Evolutionary conservation across 2,329 filamentous ascomycete genomes (phyloP), one percentile per base, ranked within the genome.

Genomic region (Penicillium vulpinum): DNA sequence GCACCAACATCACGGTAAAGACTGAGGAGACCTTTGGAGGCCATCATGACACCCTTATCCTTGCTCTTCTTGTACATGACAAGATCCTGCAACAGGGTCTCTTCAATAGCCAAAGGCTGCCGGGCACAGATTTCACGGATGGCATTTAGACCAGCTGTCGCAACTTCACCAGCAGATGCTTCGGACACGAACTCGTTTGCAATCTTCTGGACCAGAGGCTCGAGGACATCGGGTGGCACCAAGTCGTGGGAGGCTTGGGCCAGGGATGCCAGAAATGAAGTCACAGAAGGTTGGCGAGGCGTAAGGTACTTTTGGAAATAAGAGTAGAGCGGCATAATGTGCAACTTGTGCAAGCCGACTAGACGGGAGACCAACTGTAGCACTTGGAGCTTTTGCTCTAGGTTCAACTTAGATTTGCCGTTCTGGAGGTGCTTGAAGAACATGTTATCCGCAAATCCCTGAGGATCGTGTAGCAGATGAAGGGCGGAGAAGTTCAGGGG

Each of bases 1-100:
- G 94, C 91, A 35, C 89, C 92, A 15, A 96, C 89, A 70, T 97
- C 92, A 65, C 94, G 83, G 79, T 96, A 99, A 6, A 99, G 81
- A 24, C 91, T 91, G 40, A 99, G 80, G 7, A 99, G 80, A 62
- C 94, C 93, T 73, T 94, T 93, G 15, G 93, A 92, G 8, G 94
- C 94, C 94, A 99, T 97, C 85, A 96, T 92, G n/a, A 94, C 90
- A 58, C 93, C 92, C 80, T 97, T 99, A 71, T 99, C 94, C 73
- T 99, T 99, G 71, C 91, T 96, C 80, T 95, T 96, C 59, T 91
- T 86, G 77, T 99, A 97, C 80, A 94, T 89, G 10, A 97, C 92
- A 51, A 99, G 78, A 80, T 99, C 94, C 73, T 99, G 93, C 29
- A 99, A 78, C n/a, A 99, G 78, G 0, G 92, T 96, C 63, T 97